Conservation (phyloP, 345 rosid genomes). For the Melaleuca alternifolia region DNA sequence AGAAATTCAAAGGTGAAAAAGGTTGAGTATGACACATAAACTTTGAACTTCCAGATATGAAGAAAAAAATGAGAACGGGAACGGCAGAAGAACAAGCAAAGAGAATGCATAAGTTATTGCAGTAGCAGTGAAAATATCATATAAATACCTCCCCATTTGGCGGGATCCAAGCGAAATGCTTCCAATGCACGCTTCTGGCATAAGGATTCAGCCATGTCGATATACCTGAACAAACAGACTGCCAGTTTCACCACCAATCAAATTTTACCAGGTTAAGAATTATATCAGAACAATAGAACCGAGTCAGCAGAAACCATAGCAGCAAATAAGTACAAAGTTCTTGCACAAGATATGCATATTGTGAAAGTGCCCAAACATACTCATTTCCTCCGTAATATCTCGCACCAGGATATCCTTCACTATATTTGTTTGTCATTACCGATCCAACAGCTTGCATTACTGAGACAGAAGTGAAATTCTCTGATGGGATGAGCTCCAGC, state of each 20-base stretch:
- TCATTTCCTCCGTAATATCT: conserved; percentile 99
- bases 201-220: conserved; percentile 94
- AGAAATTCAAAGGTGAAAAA: not conserved
- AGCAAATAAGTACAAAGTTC: not conserved
- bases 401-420: conserved; percentile 99
- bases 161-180: conserved; percentile 91
- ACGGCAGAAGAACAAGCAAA: not conserved
- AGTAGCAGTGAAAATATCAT: not conserved
- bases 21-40: not conserved
- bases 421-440: conserved; percentile 96
- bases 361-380: conserved; percentile 24
- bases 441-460: conserved; percentile 99
- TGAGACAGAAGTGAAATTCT: conserved; percentile 95
- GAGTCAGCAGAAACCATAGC: not conserved
- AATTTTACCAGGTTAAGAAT: not conserved
- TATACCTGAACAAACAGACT: conserved; percentile 47
- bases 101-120: not conserved
- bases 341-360: not conserved
- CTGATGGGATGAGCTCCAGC: conserved; percentile 94
- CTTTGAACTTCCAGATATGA: not conserved
- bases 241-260: not conserved
- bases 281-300: not conserved
- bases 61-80: not conserved
- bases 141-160: conserved; percentile 92
- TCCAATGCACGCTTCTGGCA: conserved; percentile 96